Conservation (phyloP, 805 yeast species). For the Candida orba region DNA sequence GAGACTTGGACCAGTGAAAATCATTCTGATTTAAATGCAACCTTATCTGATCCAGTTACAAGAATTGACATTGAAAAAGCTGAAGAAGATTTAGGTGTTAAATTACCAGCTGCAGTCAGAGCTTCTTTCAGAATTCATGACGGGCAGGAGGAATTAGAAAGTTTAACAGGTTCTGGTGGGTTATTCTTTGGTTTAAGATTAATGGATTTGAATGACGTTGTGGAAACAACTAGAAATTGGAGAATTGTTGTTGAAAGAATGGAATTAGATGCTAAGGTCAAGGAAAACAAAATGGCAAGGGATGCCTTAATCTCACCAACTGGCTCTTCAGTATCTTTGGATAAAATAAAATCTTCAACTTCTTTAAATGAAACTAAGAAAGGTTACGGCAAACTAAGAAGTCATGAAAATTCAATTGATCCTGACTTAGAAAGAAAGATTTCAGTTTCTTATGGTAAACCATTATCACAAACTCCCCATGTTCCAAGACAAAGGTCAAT, state of each 20-base stretch:
- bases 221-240: slow-evolving; percentile 82
- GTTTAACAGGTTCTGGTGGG: slow-evolving; percentile 62
- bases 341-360: slow-evolving; percentile 14
- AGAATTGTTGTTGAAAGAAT: slow-evolving; percentile 54
- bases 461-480: slow-evolving; percentile 10
- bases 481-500: slow-evolving; percentile 55
- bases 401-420: slow-evolving; percentile 9
- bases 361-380: slow-evolving; percentile 24
- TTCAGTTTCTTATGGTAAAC: slow-evolving; percentile 5
- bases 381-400: slow-evolving; percentile 21
- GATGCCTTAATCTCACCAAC: slow-evolving; percentile 21
- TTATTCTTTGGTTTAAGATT: slow-evolving; percentile 74
- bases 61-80: slow-evolving; percentile 72
- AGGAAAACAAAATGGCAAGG: slow-evolving; percentile 15
- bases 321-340: slow-evolving; percentile 20
- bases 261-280: slow-evolving; percentile 21
- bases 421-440: slow-evolving; percentile 18
- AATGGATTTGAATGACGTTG: slow-evolving; percentile 73
- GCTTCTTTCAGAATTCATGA: slow-evolving; percentile 80
- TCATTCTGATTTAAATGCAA: slow-evolving; percentile 75
- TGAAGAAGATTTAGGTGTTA: slow-evolving; percentile 70
- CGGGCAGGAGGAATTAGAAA: slow-evolving; percentile 80
- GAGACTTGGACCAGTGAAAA: slow-evolving; percentile 75
- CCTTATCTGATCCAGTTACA: slow-evolving; percentile 75
- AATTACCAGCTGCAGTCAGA: slow-evolving; percentile 73